Evolutionary conservation across 2,329 filamentous ascomycete genomes (phyloP).

Genomic region (Scortechinia acanthostroma): DNA sequence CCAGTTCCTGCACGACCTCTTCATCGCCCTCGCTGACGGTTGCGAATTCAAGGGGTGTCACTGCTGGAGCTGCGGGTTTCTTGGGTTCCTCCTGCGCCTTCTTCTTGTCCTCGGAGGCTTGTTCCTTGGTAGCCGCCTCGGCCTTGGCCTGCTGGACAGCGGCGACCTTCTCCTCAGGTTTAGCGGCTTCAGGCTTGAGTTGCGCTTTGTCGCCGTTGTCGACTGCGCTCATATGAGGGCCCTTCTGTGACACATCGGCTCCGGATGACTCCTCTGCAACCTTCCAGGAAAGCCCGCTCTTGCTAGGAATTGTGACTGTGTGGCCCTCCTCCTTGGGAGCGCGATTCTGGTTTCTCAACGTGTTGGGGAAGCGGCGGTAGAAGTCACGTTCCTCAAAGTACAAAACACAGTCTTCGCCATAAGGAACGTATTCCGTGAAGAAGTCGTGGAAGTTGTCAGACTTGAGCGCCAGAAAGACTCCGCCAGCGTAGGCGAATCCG

Average conservation of each 20-base stretch:
- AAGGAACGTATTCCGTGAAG: slow-evolving; percentile 94
- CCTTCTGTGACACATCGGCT: neutral
- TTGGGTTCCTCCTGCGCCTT: neutral
- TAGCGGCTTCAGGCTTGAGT: neutral
- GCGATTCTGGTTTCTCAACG: slow-evolving; percentile 33
- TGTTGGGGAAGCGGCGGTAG: slow-evolving; percentile 69
- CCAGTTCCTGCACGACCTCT: slow-evolving; percentile 83
- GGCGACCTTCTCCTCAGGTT: neutral
- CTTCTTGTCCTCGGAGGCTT: neutral
- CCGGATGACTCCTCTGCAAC: slow-evolving; percentile 51
- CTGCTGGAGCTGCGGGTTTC: neutral
- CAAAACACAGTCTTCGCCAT: slow-evolving; percentile 85
- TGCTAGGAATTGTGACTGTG: slow-evolving; percentile 75
- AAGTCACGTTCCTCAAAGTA: slow-evolving; percentile 96
- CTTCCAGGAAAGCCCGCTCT: slow-evolving; percentile 79
- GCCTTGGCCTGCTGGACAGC: neutral
- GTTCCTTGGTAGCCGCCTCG: neutral
- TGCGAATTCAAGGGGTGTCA: neutral
- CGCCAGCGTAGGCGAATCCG: slow-evolving; percentile 74
- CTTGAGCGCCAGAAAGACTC: slow-evolving; percentile 85
- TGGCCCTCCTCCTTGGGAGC: slow-evolving; percentile 47
- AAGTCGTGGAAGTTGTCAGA: slow-evolving; percentile 99
- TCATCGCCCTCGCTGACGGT: slow-evolving; percentile 22
- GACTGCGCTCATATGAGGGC: neutral
- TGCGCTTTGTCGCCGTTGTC: neutral